Evolutionary conservation across 139 green algal genomes (phyloP), one percentile per base, ranked within the genome.

Genomic region (Desmodesmus armatus): DNA sequence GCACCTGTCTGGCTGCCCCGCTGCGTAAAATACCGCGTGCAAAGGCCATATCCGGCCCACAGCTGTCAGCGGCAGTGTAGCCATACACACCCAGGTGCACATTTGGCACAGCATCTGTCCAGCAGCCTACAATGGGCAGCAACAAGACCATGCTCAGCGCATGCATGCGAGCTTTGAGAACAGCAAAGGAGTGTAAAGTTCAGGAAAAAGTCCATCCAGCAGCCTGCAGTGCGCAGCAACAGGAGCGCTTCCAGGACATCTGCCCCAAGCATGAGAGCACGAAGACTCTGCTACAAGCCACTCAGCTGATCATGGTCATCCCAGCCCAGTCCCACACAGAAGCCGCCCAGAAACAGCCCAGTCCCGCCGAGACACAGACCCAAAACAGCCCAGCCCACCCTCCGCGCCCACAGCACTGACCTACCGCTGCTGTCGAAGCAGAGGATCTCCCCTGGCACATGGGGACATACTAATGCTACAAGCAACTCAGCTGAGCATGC

Each of bases 41-140:
- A 82, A 82, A 82, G 21, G 76, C 76, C 76, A 82, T 82, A 35
- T 82, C 76, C 35, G 76, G 53, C 23, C 76, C 76, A 40, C 76
- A 82, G 25, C 47, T 70, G 35, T 82, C 55, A 0, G 41, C 39
- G 17, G 72, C 76, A n/a, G 27, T 9, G 39, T 82, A 82, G 76
- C 41, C 53, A 25, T 70, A 82, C 3, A 72, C 23, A 11, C 35
- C 11, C 3, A 65, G 41, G 35, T 82, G 76, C n/a, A 82, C 37
- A 19, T 82, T 82, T 21, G 76, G 15, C 35, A 70, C 23, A 11
- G 76, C 76, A 51, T 82, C 76, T 15, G 5, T 3, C 76, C 76
- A 82, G n/a, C n/a, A n/a, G n/a, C n/a, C n/a, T n/a, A n/a, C n/a
- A n/a, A n/a, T n/a, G n/a, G n/a, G n/a, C n/a, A n/a, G n/a, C n/a